Percentiles rank a stretch among this genome's conserved stretches.
These are phyloP conservation scores for Metschnikowia peoriensis DNA, from an alignment of 805 yeast genomes.

Conservation along the genomic window DNA sequence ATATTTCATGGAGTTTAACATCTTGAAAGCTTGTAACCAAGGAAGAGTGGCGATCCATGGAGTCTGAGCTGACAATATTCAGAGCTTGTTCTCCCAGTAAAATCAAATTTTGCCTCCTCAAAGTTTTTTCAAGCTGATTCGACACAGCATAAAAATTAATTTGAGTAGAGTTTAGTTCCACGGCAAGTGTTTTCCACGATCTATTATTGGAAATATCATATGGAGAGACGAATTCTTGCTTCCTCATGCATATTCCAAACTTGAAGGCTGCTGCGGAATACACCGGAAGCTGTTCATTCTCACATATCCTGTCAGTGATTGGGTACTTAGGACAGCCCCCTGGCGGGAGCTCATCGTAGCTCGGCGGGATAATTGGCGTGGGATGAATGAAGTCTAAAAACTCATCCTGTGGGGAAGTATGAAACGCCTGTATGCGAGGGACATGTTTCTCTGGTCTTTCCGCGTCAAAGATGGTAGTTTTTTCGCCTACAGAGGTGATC, in stretches of 20 bases:
- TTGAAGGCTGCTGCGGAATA: conserved; percentile 67
- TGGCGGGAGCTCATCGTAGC: conserved; percentile 37
- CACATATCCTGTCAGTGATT: conserved; percentile 11
- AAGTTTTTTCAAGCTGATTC: conserved; percentile 24
- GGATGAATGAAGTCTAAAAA: conserved; percentile 37
- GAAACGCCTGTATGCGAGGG: background rate
- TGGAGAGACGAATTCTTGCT: conserved; percentile 76
- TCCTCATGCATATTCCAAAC: conserved; percentile 56
- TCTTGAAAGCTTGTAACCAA: conserved; percentile 13
- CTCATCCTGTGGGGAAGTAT: conserved; percentile 11
- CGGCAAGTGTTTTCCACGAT: conserved; percentile 65
- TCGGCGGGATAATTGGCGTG: conserved; percentile 37
- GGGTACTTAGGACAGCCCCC: conserved; percentile 46
- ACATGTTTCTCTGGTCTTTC: background rate
- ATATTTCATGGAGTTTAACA: conserved; percentile 8
- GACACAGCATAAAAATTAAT: conserved; percentile 61
- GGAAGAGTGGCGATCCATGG: conserved; percentile 2
- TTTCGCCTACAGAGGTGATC: background rate
- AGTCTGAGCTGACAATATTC: no score
- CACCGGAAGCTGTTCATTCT: conserved; percentile 52
- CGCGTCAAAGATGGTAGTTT: background rate
- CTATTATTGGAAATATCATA: conserved; percentile 65
- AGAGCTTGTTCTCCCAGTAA: background rate
- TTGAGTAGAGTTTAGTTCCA: conserved; percentile 86
- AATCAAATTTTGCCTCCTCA: background rate